Evolutionary conservation across 805 yeast species (phyloP).

Genomic region (Wickerhamomyces ciferrii): DNA sequence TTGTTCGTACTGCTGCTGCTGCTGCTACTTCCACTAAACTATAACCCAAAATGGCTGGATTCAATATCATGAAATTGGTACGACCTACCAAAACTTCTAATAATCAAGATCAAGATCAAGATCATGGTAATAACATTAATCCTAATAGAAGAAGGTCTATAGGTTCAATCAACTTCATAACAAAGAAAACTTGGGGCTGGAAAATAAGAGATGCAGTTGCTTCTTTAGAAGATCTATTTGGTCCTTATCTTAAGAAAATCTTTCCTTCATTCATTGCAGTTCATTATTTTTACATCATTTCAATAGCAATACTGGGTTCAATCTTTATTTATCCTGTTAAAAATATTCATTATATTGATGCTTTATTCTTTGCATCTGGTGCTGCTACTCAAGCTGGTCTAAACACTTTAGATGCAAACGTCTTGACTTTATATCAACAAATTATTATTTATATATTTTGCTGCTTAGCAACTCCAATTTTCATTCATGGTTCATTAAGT

Average conservation of each 20-base stretch:
- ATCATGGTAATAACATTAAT: background rate
- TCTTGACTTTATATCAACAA: conserved; percentile 72
- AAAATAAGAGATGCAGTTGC: conserved; percentile 32
- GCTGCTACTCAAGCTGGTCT: conserved; percentile 90
- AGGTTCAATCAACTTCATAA: conserved; percentile 9
- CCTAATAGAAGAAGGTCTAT: conserved; percentile 6
- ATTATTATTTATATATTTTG: conserved; percentile 59
- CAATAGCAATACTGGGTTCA: conserved; percentile 60
- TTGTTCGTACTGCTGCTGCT: background rate
- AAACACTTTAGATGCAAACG: conserved; percentile 69
- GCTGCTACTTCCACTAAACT: background rate
- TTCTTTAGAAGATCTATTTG: conserved; percentile 20
- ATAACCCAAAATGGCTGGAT: background rate
- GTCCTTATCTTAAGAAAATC: conserved; percentile 31
- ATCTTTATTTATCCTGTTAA: conserved; percentile 72
- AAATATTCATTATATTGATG: conserved; percentile 67
- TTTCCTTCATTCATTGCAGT: conserved; percentile 48
- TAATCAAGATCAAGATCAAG: background rate
- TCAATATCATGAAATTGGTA: background rate
- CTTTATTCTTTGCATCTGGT: conserved; percentile 70
- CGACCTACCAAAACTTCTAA: background rate
- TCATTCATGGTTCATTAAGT: conserved; percentile 75
- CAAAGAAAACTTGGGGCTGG: conserved; percentile 33
- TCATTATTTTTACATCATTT: conserved; percentile 67
- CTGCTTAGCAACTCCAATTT: conserved; percentile 77